These are phyloP conservation scores for Hymenoscyphus linearis DNA, from an alignment of 2,329 filamentous ascomycete species.

Conservation along the genomic window DNA sequence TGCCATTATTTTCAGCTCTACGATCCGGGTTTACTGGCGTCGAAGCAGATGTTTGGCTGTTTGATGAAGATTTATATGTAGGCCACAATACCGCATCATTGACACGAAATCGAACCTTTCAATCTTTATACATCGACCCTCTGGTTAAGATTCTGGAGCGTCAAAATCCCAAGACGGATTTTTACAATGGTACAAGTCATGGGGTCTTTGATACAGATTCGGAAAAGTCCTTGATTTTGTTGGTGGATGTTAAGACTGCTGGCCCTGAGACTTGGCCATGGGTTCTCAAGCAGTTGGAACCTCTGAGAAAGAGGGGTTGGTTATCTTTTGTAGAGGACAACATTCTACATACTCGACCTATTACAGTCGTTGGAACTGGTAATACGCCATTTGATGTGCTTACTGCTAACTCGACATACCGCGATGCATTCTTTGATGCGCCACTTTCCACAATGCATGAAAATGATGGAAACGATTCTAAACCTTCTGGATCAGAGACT, in stretches of 20 bases:
- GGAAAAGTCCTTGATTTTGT: slow-evolving; percentile 50
- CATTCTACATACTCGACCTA: slow-evolving; percentile 45
- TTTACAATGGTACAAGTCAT: slow-evolving; percentile 39
- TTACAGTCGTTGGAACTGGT: slow-evolving; percentile 67
- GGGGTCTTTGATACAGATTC: slow-evolving; percentile 55
- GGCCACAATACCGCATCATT: slow-evolving; percentile 56
- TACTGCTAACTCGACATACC: slow-evolving; percentile 45
- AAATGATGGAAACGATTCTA: slow-evolving; percentile 5
- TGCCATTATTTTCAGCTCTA: slow-evolving; percentile 59
- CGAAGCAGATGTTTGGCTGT: slow-evolving; percentile 66
- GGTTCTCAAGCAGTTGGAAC: slow-evolving; percentile 50
- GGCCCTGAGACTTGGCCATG: slow-evolving; percentile 46
- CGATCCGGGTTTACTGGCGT: slow-evolving; percentile 55
- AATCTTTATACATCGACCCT: slow-evolving; percentile 59
- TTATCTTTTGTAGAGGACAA: slow-evolving; percentile 48
- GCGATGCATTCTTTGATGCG: slow-evolving; percentile 63
- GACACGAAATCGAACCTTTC: slow-evolving; percentile 51
- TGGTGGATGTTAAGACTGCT: slow-evolving; percentile 65
- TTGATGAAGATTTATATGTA: slow-evolving; percentile 52
- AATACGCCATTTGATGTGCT: slow-evolving; percentile 54
- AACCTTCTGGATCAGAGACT: slow-evolving; percentile 2
- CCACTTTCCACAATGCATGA: slow-evolving; percentile 43
- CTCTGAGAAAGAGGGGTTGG: slow-evolving; percentile 54
- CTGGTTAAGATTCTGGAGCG: slow-evolving; percentile 51
- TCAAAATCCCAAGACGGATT: slow-evolving; percentile 45